These are phyloP conservation scores for Leptodermis oblonga DNA, from an alignment of 257 asterid genomes.

Conservation along the genomic window DNA sequence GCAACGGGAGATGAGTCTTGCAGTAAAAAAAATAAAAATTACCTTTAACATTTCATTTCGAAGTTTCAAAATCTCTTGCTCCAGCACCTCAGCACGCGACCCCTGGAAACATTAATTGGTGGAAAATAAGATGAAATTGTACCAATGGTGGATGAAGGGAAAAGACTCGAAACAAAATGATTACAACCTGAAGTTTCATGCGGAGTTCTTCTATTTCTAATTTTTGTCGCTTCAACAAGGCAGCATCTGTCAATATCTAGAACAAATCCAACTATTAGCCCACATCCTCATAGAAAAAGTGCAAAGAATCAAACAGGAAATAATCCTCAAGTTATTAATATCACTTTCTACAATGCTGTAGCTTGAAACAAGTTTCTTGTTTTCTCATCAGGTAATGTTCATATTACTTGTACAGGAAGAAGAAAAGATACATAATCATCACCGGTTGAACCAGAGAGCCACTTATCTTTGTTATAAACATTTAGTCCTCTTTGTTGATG, in stretches of 20 bases:
- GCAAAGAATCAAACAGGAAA: slow-evolving; percentile 6
- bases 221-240: slow-evolving; percentile 82
- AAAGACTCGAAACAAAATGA: neutral
- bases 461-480: neutral
- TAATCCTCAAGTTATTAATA: neutral
- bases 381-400: neutral
- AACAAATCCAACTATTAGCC: slow-evolving; percentile 21
- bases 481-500: neutral
- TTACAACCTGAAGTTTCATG: slow-evolving; percentile 75
- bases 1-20: neutral
- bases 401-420: neutral
- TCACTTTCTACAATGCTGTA: neutral
- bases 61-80: slow-evolving; percentile 87
- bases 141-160: slow-evolving; percentile 5
- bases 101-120: slow-evolving; percentile 45
- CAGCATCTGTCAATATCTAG: slow-evolving; percentile 93
- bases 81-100: slow-evolving; percentile 82
- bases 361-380: neutral
- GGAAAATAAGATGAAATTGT: slow-evolving; percentile 1
- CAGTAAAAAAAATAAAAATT: slow-evolving; percentile 11
- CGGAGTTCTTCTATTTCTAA: slow-evolving; percentile 87
- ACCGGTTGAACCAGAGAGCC: neutral
- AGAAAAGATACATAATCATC: neutral
- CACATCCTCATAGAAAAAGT: slow-evolving; percentile 9
- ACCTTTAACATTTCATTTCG: slow-evolving; percentile 97